Conservation (phyloP, 805 yeast species). For the Wickerhamiella qilinensis region DNA sequence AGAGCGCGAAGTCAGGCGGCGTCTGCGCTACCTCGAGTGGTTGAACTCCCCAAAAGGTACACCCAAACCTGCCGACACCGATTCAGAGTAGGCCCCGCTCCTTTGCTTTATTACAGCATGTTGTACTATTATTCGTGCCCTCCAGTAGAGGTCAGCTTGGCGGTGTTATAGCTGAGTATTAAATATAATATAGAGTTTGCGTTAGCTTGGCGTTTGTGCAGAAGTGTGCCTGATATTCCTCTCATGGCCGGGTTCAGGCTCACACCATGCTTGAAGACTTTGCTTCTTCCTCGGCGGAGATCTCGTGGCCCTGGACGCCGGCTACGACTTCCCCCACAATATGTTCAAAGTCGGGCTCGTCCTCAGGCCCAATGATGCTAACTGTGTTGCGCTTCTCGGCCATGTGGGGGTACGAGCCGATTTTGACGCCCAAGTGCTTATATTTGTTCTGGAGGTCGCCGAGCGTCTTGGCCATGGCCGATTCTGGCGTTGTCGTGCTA, state of each 20-base stretch:
- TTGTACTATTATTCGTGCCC: no score
- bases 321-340: slow-evolving; percentile 33
- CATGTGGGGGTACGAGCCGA: slow-evolving; percentile 79
- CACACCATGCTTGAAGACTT: not conserved
- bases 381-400: slow-evolving; percentile 48
- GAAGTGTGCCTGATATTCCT: no score
- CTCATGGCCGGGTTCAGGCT: no score
- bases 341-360: slow-evolving; percentile 23
- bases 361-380: slow-evolving; percentile 47
- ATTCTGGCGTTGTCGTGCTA: slow-evolving; percentile 44
- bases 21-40: slow-evolving; percentile 91
- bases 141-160: no score
- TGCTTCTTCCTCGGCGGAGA: slow-evolving; percentile 43
- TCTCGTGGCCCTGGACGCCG: slow-evolving; percentile 39
- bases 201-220: no score
- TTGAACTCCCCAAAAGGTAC: slow-evolving; percentile 94
- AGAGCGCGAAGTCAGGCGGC: slow-evolving; percentile 78
- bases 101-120: not conserved
- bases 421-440: slow-evolving; percentile 32
- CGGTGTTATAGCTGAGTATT: no score
- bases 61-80: slow-evolving; percentile 85
- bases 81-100: slow-evolving; percentile 69
- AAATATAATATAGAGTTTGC: no score
- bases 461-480: slow-evolving; percentile 52
- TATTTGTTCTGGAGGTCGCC: slow-evolving; percentile 33